Base-by-base conservation (phyloP, 345 rosid species). In the Gossypium thurberi region DNA sequence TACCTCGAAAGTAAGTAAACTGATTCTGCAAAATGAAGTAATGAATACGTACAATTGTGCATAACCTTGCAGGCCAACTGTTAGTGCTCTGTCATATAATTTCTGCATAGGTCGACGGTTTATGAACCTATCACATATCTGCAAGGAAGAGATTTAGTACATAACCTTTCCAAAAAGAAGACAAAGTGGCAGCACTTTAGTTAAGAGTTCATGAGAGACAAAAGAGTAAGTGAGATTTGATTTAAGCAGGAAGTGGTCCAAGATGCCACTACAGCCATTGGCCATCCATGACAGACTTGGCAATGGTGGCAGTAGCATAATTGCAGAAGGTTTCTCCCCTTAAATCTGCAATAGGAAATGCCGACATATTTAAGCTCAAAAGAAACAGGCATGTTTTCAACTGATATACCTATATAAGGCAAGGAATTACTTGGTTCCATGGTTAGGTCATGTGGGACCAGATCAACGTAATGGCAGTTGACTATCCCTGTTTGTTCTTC, bases 91-190 rank as follows among this genome's bases (percentile, higher is more conserved):
- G 78, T 87, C 88, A 73, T 94, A 94, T 12, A 90, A 10, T 74
- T 83, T 90, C 82, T 94, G 98, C 77, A 85, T 73, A 59, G 84
- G 81, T 56, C 76, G 80, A 58, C 96, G 87, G 79, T 82, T 76
- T 63, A 94, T 87, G 78, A 88, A 94, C 83, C 97, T 87, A 78
- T 90, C 97, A 59, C 91, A 93, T 69, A 94, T 82, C 98, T 94
- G 85, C 83, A 77, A 78, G 53, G 26, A 64, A 63, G 52, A 74
- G 10, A 65, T 37, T 40, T n/a, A 74, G 52, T 43, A 17, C 74
- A 71, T 40, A 71, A 20, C 55, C n/a, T 71, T 21, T 13, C 58
- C 58, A 26, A 28, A 68, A 68, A 25, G 44, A 26, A 23, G 43
- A 59, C 5, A 40, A 59, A 26, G 18, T 59, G 42, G 42, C 64